Conservation (phyloP, 2,329 filamentous ascomycete genomes). For the Zymoseptoria crescenta region DNA sequence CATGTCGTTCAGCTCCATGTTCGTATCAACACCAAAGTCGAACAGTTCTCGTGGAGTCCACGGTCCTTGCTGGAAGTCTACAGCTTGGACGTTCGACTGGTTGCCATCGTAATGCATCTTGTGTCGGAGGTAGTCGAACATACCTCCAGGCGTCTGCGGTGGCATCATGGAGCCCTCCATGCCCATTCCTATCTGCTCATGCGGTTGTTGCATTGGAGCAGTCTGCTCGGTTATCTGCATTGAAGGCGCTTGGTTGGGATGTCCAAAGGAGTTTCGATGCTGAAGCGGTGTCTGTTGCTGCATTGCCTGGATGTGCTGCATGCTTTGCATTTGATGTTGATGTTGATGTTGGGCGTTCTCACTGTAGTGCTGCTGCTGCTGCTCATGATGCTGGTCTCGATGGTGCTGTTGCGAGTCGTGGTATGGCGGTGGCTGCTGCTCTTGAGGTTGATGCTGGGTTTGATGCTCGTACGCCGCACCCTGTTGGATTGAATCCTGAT, state of each 20-base stretch:
- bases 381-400: conserved; percentile 8
- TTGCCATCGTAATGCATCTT: conserved; percentile 24
- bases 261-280: conserved; percentile 14
- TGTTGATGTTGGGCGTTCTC: conserved; percentile 7
- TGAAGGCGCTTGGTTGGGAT: conserved; percentile 10
- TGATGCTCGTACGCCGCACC: conserved; percentile 1
- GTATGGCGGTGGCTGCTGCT: conserved; percentile 18
- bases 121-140: conserved; percentile 30
- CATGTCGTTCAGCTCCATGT: conserved; percentile 39
- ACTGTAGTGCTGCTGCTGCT: conserved; percentile 15
- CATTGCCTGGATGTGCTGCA: conserved; percentile 17
- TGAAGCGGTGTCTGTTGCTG: conserved; percentile 20
- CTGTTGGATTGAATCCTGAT: conserved; percentile 13
- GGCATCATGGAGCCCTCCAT: conserved; percentile 26
- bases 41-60: conserved; percentile 39
- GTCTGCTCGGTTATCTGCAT: conserved; percentile 20
- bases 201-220: conserved; percentile 6
- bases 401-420: conserved; percentile 1
- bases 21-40: conserved; percentile 39
- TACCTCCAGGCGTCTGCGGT: conserved; percentile 20
- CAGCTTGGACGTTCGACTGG: conserved; percentile 21
- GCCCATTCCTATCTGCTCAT: conserved; percentile 15
- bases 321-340: conserved; percentile 3
- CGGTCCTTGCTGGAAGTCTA: conserved; percentile 30
- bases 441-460: conserved; percentile 1